A percentile compares a stretch with the other conserved stretches of the same genome.
These are phyloP conservation scores for Coprinopsis cinerea DNA, from an alignment of 768 basidiomycete species.

Conservation along the genomic window DNA sequence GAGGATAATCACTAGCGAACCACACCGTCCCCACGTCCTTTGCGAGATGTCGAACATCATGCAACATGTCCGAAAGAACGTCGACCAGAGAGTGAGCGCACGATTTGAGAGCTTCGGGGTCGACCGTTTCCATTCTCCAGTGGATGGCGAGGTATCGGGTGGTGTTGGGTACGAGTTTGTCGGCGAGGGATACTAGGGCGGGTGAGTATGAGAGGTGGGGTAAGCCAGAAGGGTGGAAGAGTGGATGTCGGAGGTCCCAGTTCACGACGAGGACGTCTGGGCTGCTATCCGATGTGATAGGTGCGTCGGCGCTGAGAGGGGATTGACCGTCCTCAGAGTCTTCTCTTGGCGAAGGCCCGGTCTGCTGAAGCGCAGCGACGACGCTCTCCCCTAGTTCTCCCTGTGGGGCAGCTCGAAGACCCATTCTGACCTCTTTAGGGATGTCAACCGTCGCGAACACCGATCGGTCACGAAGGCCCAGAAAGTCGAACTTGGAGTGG, in stretches of 20 bases:
- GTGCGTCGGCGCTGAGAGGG: slow-evolving; percentile 28
- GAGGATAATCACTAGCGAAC: slow-evolving; percentile 53
- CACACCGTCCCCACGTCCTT: slow-evolving; percentile 38
- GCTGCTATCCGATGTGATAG: slow-evolving; percentile 51
- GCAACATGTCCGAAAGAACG: slow-evolving; percentile 30
- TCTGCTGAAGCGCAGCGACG: background rate
- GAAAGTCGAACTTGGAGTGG: slow-evolving; percentile 15
- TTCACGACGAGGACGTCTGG: slow-evolving; percentile 50
- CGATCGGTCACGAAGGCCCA: slow-evolving; percentile 16
- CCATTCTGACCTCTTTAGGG: background rate
- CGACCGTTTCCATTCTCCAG: slow-evolving; percentile 53
- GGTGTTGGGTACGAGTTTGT: slow-evolving; percentile 30
- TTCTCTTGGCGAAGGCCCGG: too few species aligned
- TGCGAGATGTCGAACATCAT: slow-evolving; percentile 17
- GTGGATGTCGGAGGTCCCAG: slow-evolving; percentile 45
- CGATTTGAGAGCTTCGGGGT: slow-evolving; percentile 31
- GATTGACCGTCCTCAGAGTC: slow-evolving; percentile 51
- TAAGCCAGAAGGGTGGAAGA: slow-evolving; percentile 35
- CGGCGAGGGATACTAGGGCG: slow-evolving; percentile 44
- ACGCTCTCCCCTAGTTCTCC: background rate
- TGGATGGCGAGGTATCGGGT: slow-evolving; percentile 21
- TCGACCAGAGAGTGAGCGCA: slow-evolving; percentile 48
- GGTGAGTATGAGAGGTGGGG: slow-evolving; percentile 39
- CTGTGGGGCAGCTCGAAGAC: background rate
- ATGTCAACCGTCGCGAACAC: slow-evolving; percentile 13